Evolutionary conservation across 768 basidiomycete species (phyloP).

Genomic region (Punctularia strigosozonata): DNA sequence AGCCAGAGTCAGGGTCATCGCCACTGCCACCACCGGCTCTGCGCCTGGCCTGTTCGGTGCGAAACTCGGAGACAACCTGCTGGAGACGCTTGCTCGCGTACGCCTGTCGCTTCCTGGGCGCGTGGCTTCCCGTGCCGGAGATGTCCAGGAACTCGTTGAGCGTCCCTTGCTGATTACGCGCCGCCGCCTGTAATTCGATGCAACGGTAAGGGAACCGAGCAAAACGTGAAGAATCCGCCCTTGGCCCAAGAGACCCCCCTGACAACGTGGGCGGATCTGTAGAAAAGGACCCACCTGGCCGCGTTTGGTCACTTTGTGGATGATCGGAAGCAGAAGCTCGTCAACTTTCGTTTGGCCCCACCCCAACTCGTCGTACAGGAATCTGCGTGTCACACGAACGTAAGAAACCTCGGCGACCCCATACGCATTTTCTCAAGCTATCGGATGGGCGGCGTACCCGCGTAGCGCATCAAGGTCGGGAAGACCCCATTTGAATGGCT

Average conservation of each 20-base stretch:
- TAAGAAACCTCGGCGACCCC: constrained; percentile 1
- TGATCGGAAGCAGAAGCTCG: constrained; percentile 83
- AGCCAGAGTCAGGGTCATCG: too few relatives aligned
- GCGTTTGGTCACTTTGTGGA: constrained; percentile 79
- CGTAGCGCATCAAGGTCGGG: constrained; percentile 93
- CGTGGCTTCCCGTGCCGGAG: constrained; percentile 54
- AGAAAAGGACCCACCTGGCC: constrained; percentile 39
- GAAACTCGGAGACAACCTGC: constrained; percentile 73
- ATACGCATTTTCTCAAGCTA: too few relatives aligned
- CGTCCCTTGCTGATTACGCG: constrained; percentile 66
- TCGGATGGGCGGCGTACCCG: too few relatives aligned
- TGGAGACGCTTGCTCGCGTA: constrained; percentile 83
- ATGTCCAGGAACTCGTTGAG: constrained; percentile 69
- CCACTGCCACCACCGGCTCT: too few relatives aligned
- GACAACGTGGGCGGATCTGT: too few relatives aligned
- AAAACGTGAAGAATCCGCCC: not conserved
- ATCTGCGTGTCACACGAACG: constrained; percentile 27
- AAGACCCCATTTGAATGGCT: constrained; percentile 93
- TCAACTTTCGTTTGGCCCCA: constrained; percentile 82
- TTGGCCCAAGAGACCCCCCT: too few relatives aligned
- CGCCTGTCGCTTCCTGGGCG: constrained; percentile 69
- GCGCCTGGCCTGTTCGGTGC: too few relatives aligned
- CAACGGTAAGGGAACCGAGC: constrained; percentile 4
- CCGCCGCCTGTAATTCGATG: constrained; percentile 32
- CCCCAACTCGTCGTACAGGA: constrained; percentile 64